These are phyloP conservation scores for Didymosphaeria variabile DNA, from an alignment of 2,329 filamentous ascomycete species.

Conservation along the genomic window DNA sequence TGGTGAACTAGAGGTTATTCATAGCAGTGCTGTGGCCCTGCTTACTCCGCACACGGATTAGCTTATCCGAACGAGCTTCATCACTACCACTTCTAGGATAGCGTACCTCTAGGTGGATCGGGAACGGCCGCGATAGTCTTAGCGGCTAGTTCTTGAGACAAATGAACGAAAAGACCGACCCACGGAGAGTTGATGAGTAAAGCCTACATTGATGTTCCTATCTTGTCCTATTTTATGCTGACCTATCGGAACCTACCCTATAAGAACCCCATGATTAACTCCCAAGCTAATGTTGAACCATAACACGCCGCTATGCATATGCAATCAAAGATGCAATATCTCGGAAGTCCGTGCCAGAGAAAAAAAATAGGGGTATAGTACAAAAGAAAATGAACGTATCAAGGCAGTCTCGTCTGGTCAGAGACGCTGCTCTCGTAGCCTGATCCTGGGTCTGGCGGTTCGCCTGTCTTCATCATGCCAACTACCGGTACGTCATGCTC, in stretches of 20 bases:
- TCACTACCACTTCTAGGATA: neutral
- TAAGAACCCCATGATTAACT: neutral
- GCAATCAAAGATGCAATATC: slow-evolving; percentile 7
- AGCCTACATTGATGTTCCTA: slow-evolving; percentile 5
- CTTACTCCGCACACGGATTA: slow-evolving; percentile 5
- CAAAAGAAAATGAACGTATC: slow-evolving; percentile 7
- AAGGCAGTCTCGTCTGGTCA: slow-evolving; percentile 7
- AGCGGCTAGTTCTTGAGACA: no score
- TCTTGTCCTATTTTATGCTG: neutral
- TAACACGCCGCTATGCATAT: slow-evolving; percentile 15
- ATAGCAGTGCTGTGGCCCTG: neutral
- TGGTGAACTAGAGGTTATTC: neutral
- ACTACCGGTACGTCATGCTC: slow-evolving; percentile 9
- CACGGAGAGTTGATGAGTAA: neutral
- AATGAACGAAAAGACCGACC: neutral
- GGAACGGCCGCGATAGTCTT: neutral
- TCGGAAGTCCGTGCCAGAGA: neutral
- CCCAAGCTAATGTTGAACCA: slow-evolving; percentile 7
- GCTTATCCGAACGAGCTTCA: neutral
- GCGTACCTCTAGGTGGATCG: neutral
- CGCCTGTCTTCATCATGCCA: slow-evolving; percentile 11
- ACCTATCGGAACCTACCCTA: neutral
- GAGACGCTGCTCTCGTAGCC: slow-evolving; percentile 13
- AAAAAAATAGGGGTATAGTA: slow-evolving; percentile 4
- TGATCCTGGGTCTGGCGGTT: slow-evolving; percentile 12